Evolutionary conservation across 2,329 filamentous ascomycete species (phyloP), one percentile per base, ranked within the genome.

Genomic region (Aspergillus fumigatiaffinis): DNA sequence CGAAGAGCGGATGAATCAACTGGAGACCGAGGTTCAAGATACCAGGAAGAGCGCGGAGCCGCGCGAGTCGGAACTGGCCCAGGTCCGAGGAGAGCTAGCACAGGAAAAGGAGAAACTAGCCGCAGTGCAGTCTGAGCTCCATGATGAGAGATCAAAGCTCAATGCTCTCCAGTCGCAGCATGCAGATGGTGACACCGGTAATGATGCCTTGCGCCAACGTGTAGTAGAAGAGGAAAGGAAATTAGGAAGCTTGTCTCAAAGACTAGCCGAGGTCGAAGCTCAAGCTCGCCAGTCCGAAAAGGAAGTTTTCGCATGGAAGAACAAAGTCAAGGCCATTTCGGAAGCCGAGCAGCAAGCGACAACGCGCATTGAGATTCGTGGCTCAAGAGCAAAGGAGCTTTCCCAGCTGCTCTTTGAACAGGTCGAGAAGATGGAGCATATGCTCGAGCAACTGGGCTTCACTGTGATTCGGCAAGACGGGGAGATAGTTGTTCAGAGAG

Each of bases 401-500:
- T 95, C 92, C 1, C 89, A 92, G 67, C 86, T 87, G 55, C 80
- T 97, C 3, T 95, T 91, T 71, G 82, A 86, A 1, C 90, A 96
- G 60, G 92, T 94, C 60, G 90, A 95, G 64, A 87, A 91, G 25
- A 80, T 97, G n/a, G 84, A 85, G 58, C 86, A 88, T 52, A 84
- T 99, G 50, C 80, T 99, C 0, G 92, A 97, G 69, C 85, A 91
- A 29, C 81, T 97, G 4, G 93, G 93, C 12, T 96, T 94, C 69
- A 86, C 88, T 0, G 83, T 97, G 17, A 85, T 86, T 2, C 86
- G 91, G 35, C 86, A 91, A 60, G 86, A 88, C 44, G 84, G 85
- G 23, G 81, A 81, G 14, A 91, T 96, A 83, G 76, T 83, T 1
- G 87, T 97, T 51, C 89, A 91, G 68, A 89, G 91, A 56, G 82